Evolutionary conservation across 2,329 filamentous ascomycete genomes (phyloP), one percentile per base, ranked within the genome.

Genomic region (Fusarium mangiferae): DNA sequence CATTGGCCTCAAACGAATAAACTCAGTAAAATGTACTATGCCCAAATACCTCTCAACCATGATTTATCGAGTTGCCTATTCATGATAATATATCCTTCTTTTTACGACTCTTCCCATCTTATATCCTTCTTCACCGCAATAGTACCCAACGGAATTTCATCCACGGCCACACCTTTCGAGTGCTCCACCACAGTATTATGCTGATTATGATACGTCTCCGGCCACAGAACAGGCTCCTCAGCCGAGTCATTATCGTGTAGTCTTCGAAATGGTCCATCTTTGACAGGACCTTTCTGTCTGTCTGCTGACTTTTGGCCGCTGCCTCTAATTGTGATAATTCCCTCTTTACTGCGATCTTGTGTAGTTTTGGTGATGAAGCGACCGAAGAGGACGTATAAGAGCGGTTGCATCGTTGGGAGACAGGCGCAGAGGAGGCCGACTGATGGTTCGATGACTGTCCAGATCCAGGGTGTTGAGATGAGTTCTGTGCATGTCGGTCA

Each of bases 141-240:
- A 0, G 36, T 35, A 6, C 51, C 48, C 2, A 68, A 7, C 0
- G 66, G 48, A 30, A 68, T 62, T 1, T 35, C 46, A 14, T 62
- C 63, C 1, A 33, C 20, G 3, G 28, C 12, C 1, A 24, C 20
- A 1, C 14, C 33, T 2, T 55, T 45, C 0, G 42, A 28, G 6
- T 18, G 39, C 13, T 55, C 42, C 18, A 68, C 55, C 4, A 39
- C 13, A 0, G 66, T 68, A 14, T 44, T 62, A 6, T 55, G 62
- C 15, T 68, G 41, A 24, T 61, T 68, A 14, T 51, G 22, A 33
- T 55, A 62, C 5, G 35, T 48, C 30, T 67, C 24, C 5, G 66
- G 62, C 62, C 62, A 68, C 10, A 67, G 7, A 14, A 68, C 63
- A 6, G 62, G 62, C 3, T 68, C 63, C 17, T 68, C 62, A 2